phyloP scores from a whole-genome alignment of 257 asterid genomes.

The Henckelia pumila region DNA sequence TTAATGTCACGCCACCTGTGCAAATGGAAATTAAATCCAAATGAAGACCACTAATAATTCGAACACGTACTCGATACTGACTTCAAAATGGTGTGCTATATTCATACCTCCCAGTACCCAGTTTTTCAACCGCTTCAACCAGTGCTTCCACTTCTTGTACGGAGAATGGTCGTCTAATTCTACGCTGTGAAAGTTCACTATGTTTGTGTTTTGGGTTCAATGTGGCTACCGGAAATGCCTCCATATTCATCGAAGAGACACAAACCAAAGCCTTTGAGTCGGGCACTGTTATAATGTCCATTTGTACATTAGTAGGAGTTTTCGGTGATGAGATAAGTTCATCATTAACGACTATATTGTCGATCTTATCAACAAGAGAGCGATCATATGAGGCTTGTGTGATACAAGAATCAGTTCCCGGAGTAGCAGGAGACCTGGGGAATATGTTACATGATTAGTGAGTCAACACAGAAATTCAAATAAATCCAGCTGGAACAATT shows the following conservation, averaged over 20 bases:
- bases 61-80: neutral
- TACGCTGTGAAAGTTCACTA: slow-evolving; percentile 73
- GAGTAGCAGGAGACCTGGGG: slow-evolving; percentile 57
- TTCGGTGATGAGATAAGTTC: slow-evolving; percentile 36
- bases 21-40: slow-evolving; percentile 9
- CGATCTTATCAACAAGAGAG: slow-evolving; percentile 37
- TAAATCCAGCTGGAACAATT: neutral
- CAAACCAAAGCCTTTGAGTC: slow-evolving; percentile 65
- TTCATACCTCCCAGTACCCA: slow-evolving; percentile 89
- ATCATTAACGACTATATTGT: slow-evolving; percentile 27
- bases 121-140: slow-evolving; percentile 88
- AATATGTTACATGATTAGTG: slow-evolving; percentile 9
- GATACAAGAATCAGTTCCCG: slow-evolving; percentile 47
- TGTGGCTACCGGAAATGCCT: slow-evolving; percentile 57
- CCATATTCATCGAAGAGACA: slow-evolving; percentile 37
- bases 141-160: slow-evolving; percentile 90
- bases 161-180: slow-evolving; percentile 90
- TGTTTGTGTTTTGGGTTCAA: slow-evolving; percentile 53
- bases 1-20: slow-evolving; percentile 98
- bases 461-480: neutral
- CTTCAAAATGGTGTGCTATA: neutral
- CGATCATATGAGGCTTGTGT: slow-evolving; percentile 42
- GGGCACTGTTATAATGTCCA: slow-evolving; percentile 35
- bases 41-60: neutral
- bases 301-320: slow-evolving; percentile 30